These are phyloP conservation scores for Protomyces macrosporus DNA, from an alignment of 1,139 yeast species.

Conservation along the genomic window DNA sequence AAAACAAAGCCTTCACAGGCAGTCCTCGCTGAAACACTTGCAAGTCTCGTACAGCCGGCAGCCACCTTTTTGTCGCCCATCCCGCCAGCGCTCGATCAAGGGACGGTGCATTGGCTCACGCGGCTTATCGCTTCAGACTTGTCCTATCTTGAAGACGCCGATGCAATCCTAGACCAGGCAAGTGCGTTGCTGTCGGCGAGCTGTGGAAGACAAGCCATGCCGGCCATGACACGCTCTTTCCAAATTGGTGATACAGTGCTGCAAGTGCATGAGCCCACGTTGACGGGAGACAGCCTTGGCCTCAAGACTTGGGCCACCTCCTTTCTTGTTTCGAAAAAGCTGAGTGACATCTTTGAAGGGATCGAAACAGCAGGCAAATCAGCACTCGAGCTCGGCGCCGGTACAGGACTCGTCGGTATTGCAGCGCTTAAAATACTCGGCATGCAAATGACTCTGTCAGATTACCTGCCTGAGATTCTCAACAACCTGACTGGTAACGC, in stretches of 20 bases:
- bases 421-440: constrained; percentile 50
- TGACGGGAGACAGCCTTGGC: constrained; percentile 82
- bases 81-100: constrained; percentile 35
- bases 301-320: constrained; percentile 96
- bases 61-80: background rate
- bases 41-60: background rate
- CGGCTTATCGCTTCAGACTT: constrained; percentile 55
- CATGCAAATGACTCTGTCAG: constrained; percentile 58
- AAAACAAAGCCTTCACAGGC: constrained; percentile 1
- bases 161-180: constrained; percentile 50
- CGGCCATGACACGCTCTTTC: constrained; percentile 56
- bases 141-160: constrained; percentile 47
- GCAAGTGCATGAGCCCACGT: constrained; percentile 68
- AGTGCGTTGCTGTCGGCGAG: constrained; percentile 68
- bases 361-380: constrained; percentile 50
- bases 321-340: constrained; percentile 56
- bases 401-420: constrained; percentile 88
- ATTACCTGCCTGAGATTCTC: constrained; percentile 62
- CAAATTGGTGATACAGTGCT: constrained; percentile 29
- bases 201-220: constrained; percentile 83
- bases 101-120: constrained; percentile 52
- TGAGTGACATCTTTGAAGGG: constrained; percentile 40
- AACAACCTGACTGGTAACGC: constrained; percentile 61
- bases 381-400: constrained; percentile 81
- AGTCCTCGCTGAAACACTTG: background rate